Percentiles rank a stretch among this genome's conserved stretches.
phyloP scores from a whole-genome alignment of 83 land plant genomes.

The Picea abies region DNA sequence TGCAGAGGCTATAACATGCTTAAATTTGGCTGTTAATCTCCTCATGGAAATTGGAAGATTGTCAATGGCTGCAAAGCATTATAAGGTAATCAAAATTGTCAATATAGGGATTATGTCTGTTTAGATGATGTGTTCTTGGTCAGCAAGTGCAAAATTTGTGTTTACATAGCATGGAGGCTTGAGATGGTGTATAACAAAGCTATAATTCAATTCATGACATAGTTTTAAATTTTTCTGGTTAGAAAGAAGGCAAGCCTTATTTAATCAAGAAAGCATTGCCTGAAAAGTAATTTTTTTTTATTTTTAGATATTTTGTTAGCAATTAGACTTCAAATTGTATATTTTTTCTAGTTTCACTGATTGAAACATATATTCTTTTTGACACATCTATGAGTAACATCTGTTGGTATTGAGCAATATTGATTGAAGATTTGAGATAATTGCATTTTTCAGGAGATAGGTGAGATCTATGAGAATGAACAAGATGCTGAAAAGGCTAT shows the following conservation, averaged over 20 bases:
- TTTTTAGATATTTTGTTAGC: background rate
- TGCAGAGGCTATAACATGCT: slow-evolving; percentile 23
- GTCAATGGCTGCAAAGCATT: slow-evolving; percentile 88
- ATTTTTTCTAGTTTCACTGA: background rate
- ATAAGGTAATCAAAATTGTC: slow-evolving; percentile 56
- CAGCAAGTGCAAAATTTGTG: no score
- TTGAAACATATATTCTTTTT: background rate
- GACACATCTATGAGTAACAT: no score
- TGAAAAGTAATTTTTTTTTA: background rate
- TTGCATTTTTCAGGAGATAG: slow-evolving; percentile 64
- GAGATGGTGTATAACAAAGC: no score
- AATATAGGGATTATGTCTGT: no score
- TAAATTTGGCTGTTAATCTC: slow-evolving; percentile 59
- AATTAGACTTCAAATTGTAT: background rate
- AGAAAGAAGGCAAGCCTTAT: background rate
- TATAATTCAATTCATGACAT: background rate
- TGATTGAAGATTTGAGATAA: background rate
- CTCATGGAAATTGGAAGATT: slow-evolving; percentile 87
- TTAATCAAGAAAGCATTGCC: background rate
- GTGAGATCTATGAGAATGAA: slow-evolving; percentile 72
- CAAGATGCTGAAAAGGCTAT: slow-evolving; percentile 66
- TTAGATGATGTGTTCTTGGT: no score
- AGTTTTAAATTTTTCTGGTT: background rate
- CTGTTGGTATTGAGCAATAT: background rate
- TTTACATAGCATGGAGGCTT: no score